Percentiles rank a stretch among this genome's conserved stretches.
These are phyloP conservation scores for Venustampulla echinocandica DNA, from an alignment of 495 filamentous ascomycete species.

Conservation along the genomic window DNA sequence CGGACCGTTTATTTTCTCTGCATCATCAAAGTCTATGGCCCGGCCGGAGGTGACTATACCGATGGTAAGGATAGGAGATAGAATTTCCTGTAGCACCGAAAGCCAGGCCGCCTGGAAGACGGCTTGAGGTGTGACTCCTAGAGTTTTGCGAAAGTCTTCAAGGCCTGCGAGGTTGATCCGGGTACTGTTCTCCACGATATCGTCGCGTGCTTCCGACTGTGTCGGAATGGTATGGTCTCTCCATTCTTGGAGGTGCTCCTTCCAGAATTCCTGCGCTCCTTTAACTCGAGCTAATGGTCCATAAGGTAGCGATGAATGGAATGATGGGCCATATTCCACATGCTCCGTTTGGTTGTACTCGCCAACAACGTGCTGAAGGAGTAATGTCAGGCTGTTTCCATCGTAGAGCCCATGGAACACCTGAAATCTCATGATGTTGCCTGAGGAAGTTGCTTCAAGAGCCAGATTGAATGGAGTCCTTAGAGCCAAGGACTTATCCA, in stretches of 20 bases:
- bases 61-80: constrained; percentile 33
- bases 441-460: constrained; percentile 27
- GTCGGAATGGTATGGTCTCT: neutral
- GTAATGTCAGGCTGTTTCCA: constrained; percentile 62
- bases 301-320: constrained; percentile 42
- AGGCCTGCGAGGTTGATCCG: constrained; percentile 31
- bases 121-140: constrained; percentile 68
- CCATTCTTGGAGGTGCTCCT: constrained; percentile 19
- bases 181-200: constrained; percentile 18
- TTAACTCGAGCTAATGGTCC: constrained; percentile 48
- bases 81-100: constrained; percentile 38
- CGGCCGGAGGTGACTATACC: constrained; percentile 66
- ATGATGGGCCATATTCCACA: constrained; percentile 33
- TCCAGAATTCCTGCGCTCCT: constrained; percentile 61
- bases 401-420: constrained; percentile 89
- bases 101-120: constrained; percentile 65
- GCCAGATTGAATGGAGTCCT: constrained; percentile 30
- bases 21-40: constrained; percentile 51
- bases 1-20: constrained; percentile 69
- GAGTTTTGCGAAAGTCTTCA: constrained; percentile 37
- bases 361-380: constrained; percentile 49
- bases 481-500: constrained; percentile 17
- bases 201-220: constrained; percentile 10
- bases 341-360: constrained; percentile 30
- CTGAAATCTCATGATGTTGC: constrained; percentile 43